Conservation (phyloP, 2,329 filamentous ascomycete genomes). For the Karstenula rhodostoma region DNA sequence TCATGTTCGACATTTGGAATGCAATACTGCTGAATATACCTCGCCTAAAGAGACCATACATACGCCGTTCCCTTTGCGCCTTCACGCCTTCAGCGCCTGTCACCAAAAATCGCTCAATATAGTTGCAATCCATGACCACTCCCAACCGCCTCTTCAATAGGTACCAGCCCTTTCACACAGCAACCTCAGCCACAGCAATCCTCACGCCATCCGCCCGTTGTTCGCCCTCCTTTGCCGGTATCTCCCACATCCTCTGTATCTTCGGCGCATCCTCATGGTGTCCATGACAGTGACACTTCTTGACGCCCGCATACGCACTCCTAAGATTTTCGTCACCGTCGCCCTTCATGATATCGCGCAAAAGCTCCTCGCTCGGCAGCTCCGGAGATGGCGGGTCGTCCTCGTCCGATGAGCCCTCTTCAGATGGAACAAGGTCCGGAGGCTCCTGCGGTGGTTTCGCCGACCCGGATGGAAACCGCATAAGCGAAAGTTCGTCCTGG, state of each 20-base stretch:
- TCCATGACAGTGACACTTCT: slow-evolving; percentile 6
- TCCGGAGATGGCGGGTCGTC: not conserved
- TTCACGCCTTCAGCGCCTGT: not conserved
- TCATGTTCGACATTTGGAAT: no score
- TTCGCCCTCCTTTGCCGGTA: not conserved
- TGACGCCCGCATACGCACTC: slow-evolving; percentile 1
- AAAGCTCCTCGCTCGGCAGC: not conserved
- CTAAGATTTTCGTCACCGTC: not conserved
- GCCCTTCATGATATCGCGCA: not conserved
- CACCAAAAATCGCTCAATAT: not conserved
- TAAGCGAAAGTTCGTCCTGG: slow-evolving; percentile 8
- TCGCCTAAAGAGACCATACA: not conserved
- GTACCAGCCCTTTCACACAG: not conserved
- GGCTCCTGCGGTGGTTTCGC: slow-evolving; percentile 1
- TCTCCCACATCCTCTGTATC: slow-evolving; percentile 1
- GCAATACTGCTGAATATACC: no score
- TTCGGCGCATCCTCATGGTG: not conserved
- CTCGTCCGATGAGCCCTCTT: not conserved
- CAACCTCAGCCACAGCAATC: slow-evolving; percentile 6
- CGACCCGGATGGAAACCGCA: not conserved
- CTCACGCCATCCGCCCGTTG: slow-evolving; percentile 4
- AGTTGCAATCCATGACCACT: no score
- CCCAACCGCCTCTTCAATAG: not conserved
- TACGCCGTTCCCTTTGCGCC: not conserved
- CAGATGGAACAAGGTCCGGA: not conserved